Evolutionary conservation across 306 rosid genomes (phyloP).

Genomic region (Cicer pinnatifidum): DNA sequence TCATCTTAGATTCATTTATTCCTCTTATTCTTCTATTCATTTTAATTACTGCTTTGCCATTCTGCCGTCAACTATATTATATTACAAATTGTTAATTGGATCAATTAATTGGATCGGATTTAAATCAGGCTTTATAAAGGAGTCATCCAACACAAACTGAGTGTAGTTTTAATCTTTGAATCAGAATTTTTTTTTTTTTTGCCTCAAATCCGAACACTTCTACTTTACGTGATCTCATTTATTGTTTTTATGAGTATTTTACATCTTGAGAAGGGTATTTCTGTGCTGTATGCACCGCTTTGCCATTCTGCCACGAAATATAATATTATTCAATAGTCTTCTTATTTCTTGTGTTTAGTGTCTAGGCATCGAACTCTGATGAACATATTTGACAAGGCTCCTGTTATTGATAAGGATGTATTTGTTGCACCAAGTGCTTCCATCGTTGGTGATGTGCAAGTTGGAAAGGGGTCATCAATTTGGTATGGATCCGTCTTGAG

Average conservation of each 20-base stretch:
- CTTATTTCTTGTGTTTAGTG: slow-evolving; percentile 51
- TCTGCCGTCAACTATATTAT: no score
- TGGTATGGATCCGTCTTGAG: slow-evolving; percentile 98
- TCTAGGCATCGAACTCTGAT: slow-evolving; percentile 93
- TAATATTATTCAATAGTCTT: background rate
- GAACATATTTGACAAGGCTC: slow-evolving; percentile 89
- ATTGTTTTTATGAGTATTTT: no score
- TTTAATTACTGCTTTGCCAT: no score
- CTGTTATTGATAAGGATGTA: slow-evolving; percentile 79
- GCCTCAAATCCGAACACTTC: no score
- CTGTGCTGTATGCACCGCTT: background rate
- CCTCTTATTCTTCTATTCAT: background rate
- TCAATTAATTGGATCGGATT: no score
- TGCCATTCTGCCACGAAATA: slow-evolving; percentile 27
- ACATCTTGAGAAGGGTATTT: no score
- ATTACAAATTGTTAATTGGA: no score
- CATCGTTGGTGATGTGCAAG: slow-evolving; percentile 77
- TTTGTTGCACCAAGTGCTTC: slow-evolving; percentile 98
- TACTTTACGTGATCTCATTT: no score
- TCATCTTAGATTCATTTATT: background rate
- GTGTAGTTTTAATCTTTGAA: no score
- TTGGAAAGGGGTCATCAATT: slow-evolving; percentile 84
- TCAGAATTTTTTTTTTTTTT: no score
- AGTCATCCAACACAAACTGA: no score
- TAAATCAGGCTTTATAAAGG: no score